Evolutionary conservation across 2,329 filamentous ascomycete genomes (phyloP), one percentile per base, ranked within the genome.

Genomic region (Ascocoryne sarcoides): DNA sequence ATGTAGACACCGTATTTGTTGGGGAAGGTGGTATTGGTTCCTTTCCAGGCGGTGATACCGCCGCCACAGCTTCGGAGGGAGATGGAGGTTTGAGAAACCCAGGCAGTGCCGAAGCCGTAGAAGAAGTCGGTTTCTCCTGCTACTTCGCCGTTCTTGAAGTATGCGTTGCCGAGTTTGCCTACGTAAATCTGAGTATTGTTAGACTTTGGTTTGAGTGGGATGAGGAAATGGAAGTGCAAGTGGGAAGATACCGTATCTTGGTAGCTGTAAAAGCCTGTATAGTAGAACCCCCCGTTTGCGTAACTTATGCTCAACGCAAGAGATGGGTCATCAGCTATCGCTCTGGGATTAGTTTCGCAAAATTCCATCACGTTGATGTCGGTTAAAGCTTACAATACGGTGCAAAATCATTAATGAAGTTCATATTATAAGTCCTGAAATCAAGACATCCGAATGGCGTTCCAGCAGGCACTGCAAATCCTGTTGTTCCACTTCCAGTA

Each of bases 1-100:
- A 84, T 70, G 56, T 83, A 83, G 1, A 76, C 71, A 7, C 79
- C 79, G 56, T 81, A 82, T 50, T 77, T 79, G 60, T 84, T 84
- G 4, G 59, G 56, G 37, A 76, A 80, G 0, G 76, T 80, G 0
- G 77, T 82, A 58, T 82, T 81, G 0, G 72, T 69, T 19, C 74
- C 76, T 52, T 83, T 83, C 79, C 79, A 83, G 0, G 79, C 79
- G 0, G 76, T 80, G 39, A 84, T 75, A 9, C 79, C 79, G 12
- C 79, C 79, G 3, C 76, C 75, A 48, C 79, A 84, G 50, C 62
- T 65, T 8, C 79, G 71, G 10, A 83, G 65, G 0, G 65, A 62
- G 2, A 84, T 59, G 0, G 64, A 62, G 1, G 70, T 75, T 3
- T 66, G 62, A 40, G 75, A 66, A 30, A 82, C 65, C 67, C 72